Evolutionary conservation across 192 early-diverging fungal species (phyloP), one percentile per base, ranked within the genome.

Genomic region (Backusella mclennaniae): DNA sequence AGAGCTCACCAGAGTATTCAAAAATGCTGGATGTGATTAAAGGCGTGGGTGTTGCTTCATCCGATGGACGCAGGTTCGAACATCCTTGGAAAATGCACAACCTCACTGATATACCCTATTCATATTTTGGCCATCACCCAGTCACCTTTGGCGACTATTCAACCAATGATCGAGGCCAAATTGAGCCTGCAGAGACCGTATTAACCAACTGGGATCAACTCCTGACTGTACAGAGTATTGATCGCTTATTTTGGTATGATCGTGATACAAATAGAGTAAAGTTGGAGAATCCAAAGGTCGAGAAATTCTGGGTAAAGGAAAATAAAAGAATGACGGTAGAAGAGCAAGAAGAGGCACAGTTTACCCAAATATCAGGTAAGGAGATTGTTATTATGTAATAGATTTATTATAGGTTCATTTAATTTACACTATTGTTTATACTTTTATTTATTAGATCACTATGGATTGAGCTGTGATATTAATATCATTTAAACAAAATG

Each of bases 111-210:
- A 49, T 89, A 29, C 76, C 92, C 39, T 82, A 88, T 36, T 86
- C 90, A 69, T 66, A 85, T 15, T 83, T 85, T 23, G 89, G 90
- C 1, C 87, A 92, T 77, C 92, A 94, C 41, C 92, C 93, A 4
- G 88, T 95, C n/a, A 95, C 94, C 0, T 92, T 91, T 85, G 92
- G 91, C n/a, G 92, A 94, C 67, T 85, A 87, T 21, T 79, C 83
- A 2, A 76, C 86, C 6, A 86, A 76, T 73, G 72, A 84, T 11
- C 29, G 88, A 31, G 89, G 89, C 38, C 39, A 63, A 15, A 38
- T 67, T 33, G 31, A 52, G 1, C 90, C 92, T 1, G 82, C 85
- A 49, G 92, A 93, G 74, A 89, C 88, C 0, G 83, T 91, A n/a
- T 73, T 93, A 79, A 91, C 91, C 0, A 85, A 82, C 35, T 70